Base-by-base conservation (phyloP, 176 grass and related monocot genomes). In the Puccinellia tenuiflora region DNA sequence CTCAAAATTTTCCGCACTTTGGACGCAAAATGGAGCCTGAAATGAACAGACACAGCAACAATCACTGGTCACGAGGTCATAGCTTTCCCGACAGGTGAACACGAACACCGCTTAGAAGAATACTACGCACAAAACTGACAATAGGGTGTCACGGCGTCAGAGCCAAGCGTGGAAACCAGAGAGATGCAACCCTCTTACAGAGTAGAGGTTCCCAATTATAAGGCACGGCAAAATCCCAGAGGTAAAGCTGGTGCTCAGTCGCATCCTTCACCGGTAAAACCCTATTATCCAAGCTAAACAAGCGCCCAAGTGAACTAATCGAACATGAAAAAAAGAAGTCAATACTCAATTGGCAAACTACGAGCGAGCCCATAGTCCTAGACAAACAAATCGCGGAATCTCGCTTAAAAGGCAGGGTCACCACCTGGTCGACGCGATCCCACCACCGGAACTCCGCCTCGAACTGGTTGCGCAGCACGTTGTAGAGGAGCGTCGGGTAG, bases 401-500 rank as follows among this genome's bases (percentile, higher is more conserved):
- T n/a, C 15, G 40, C 60, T 13, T 5, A 47, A 66, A 75, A 71
- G 73, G 40, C 77, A 40, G 33, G 55, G 59, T 9, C 7, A 37
- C 33, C 22, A 99, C 96, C 96, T 93, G 66, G 79, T 95, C 93
- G 47, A 98, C 87, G 84, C 88, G 73, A 68, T 98, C 96, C 96
- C 96, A 98, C 96, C 96, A 98, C 35, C 93, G 81, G 79, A 98
- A 98, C 47, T 95, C 93, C 2, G 83, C 59, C 77, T 98, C 79
- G 50, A 93, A 90, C 21, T 84, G 94, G 83, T 98, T 95, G 69
- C 96, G 89, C 54, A 98, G 48, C 24, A 98, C 89, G 87, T 98
- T 98, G 87, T 98, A 98, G 21, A 90, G 66, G 14, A 98, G 91
- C 55, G 93, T 98, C 14, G 96, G 96, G 80, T 98, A 98, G 83